These are phyloP conservation scores for Phialocephala sp. DNA, from an alignment of 2,329 filamentous ascomycete genomes.

Conservation along the genomic window DNA sequence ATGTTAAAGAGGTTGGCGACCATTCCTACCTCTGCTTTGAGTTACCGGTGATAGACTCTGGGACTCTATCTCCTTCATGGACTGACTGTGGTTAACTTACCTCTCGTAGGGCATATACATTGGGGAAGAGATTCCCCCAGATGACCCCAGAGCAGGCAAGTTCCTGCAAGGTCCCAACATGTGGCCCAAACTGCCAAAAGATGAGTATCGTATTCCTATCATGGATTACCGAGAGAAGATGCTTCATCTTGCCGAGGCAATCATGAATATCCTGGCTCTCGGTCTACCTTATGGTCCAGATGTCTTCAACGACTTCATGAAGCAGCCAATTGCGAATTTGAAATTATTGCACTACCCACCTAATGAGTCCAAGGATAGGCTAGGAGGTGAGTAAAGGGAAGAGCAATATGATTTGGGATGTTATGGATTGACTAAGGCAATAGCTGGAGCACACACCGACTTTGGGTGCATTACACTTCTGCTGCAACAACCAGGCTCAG, in stretches of 20 bases:
- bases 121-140: slow-evolving; percentile 46
- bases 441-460: slow-evolving; percentile 56
- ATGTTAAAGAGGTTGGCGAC: slow-evolving; percentile 47
- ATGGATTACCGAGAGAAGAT: slow-evolving; percentile 49
- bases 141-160: slow-evolving; percentile 44
- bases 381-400: slow-evolving; percentile 8
- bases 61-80: background rate
- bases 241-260: slow-evolving; percentile 43
- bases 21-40: background rate
- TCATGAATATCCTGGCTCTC: slow-evolving; percentile 49
- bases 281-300: slow-evolving; percentile 48
- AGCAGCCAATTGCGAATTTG: slow-evolving; percentile 47
- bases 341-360: slow-evolving; percentile 55
- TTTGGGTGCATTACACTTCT: slow-evolving; percentile 59
- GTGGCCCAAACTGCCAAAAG: slow-evolving; percentile 47
- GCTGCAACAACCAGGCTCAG: slow-evolving; percentile 51
- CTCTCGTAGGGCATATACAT: slow-evolving; percentile 41
- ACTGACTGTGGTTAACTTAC: background rate
- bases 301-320: slow-evolving; percentile 50
- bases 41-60: background rate
- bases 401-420: background rate
- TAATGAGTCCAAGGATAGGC: slow-evolving; percentile 38
- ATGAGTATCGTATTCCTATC: slow-evolving; percentile 41
- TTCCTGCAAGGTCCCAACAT: slow-evolving; percentile 49
- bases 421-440: slow-evolving; percentile 6